A percentile compares a stretch with the other conserved stretches of the same genome.
Evolutionary conservation across 805 yeast genomes (phyloP).

Genomic region (Suhomyces canberraensis): DNA sequence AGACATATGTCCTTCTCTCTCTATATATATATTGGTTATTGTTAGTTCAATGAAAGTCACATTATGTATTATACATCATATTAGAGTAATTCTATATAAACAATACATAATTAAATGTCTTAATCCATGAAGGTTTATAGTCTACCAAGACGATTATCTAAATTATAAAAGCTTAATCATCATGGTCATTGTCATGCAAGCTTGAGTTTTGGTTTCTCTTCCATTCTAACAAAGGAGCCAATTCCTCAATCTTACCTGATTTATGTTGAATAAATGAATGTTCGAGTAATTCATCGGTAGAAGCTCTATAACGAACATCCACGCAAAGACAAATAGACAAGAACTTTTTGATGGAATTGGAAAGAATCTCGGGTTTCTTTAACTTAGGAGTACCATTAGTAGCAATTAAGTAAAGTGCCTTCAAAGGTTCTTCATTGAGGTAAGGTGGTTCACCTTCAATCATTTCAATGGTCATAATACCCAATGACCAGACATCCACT

Average conservation of each 20-base stretch:
- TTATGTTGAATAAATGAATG: constrained; percentile 65
- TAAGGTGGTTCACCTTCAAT: constrained; percentile 99
- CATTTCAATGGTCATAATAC: constrained; percentile 98
- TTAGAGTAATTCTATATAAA: too few relatives aligned
- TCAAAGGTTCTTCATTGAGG: constrained; percentile 89
- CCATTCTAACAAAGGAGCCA: constrained; percentile 59
- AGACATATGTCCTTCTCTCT: too few relatives aligned
- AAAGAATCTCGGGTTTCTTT: constrained; percentile 63
- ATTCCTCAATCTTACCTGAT: constrained; percentile 58
- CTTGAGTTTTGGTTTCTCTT: constrained; percentile 18
- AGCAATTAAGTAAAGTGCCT: constrained; percentile 91
- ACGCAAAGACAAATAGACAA: constrained; percentile 90
- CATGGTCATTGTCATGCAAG: constrained; percentile 4
- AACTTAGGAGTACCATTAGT: constrained; percentile 92
- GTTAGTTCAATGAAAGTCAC: too few relatives aligned
- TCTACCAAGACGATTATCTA: neutral
- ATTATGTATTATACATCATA: too few relatives aligned
- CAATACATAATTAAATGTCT: neutral
- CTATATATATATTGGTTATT: too few relatives aligned
- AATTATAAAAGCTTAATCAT: neutral
- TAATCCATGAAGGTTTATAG: too few relatives aligned
- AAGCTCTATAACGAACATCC: constrained; percentile 87
- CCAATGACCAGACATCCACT: constrained; percentile 96
- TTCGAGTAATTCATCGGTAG: constrained; percentile 79
- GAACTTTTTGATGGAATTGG: constrained; percentile 77